Evolutionary conservation across 805 yeast species (phyloP).

Genomic region (Ascoidea asiatica): DNA sequence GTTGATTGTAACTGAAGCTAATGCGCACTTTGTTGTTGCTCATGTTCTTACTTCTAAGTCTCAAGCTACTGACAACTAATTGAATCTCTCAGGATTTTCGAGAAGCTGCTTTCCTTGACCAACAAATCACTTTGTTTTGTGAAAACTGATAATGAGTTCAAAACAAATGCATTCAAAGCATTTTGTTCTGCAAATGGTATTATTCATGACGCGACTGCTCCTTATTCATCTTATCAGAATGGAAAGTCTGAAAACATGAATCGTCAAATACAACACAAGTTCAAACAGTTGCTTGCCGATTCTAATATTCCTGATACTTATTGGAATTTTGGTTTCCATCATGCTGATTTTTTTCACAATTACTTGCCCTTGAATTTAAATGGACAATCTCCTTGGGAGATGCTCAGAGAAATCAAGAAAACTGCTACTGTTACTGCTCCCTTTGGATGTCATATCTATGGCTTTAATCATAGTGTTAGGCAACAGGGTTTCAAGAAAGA

Average conservation of each 20-base stretch:
- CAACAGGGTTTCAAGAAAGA: background rate
- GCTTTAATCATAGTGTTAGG: background rate
- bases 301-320: background rate
- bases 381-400: background rate
- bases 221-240: background rate
- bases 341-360: background rate
- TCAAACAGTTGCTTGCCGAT: background rate
- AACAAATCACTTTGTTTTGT: background rate
- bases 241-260: background rate
- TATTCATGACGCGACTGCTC: background rate
- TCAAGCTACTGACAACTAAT: background rate
- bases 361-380: too few species aligned
- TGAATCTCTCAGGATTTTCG: background rate
- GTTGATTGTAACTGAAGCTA: background rate
- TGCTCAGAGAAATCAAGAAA: background rate
- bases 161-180: background rate
- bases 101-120: background rate
- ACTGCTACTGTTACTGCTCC: background rate
- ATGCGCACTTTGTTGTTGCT: background rate
- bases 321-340: background rate
- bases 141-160: too few species aligned
- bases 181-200: background rate
- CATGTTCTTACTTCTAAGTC: background rate
- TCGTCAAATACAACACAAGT: background rate
- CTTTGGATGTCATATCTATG: background rate